Conservation (phyloP, 768 basidiomycete species). For the Termitomyces sp. region DNA sequence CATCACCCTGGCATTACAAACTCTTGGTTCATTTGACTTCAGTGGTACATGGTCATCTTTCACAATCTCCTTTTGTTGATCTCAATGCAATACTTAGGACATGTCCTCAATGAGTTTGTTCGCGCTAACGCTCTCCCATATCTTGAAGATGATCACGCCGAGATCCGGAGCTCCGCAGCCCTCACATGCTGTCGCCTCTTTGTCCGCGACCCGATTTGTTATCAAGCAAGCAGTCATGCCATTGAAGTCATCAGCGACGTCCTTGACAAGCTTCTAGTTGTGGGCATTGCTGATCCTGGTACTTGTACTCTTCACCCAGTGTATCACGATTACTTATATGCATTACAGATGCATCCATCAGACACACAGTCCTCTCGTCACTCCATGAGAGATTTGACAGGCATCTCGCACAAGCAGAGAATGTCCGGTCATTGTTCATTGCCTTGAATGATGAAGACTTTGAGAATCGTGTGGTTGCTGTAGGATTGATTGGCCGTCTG, state of each 20-base stretch:
- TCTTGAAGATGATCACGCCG: conserved; percentile 86
- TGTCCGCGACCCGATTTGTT: conserved; percentile 92
- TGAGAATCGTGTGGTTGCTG: conserved; percentile 89
- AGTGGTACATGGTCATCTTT: conserved; percentile 50
- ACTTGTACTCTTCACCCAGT: conserved; percentile 9
- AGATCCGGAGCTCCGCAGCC: conserved; percentile 87
- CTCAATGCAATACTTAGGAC: conserved; percentile 48
- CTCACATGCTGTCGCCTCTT: conserved; percentile 90
- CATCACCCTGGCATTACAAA: conserved; percentile 79
- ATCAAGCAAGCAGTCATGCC: conserved; percentile 92
- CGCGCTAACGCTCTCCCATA: conserved; percentile 89
- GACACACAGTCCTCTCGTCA: conserved; percentile 80
- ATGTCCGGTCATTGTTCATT: conserved; percentile 95
- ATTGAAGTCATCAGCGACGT: conserved; percentile 98
- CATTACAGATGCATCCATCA: conserved; percentile 68
- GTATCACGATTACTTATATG: conserved; percentile 3
- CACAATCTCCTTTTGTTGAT: not conserved
- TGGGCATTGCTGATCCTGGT: conserved; percentile 97
- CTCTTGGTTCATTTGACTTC: conserved; percentile 92
- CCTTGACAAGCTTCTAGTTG: conserved; percentile 92
- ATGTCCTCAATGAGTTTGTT: conserved; percentile 94
- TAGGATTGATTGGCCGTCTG: conserved; percentile 86
- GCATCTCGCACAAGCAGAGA: conserved; percentile 96
- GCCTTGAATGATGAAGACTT: conserved; percentile 97
- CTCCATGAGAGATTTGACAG: conserved; percentile 95